Evolutionary conservation across 1,284 basidiomycete species (phyloP).

Genomic region (Puccinia novopanici): DNA sequence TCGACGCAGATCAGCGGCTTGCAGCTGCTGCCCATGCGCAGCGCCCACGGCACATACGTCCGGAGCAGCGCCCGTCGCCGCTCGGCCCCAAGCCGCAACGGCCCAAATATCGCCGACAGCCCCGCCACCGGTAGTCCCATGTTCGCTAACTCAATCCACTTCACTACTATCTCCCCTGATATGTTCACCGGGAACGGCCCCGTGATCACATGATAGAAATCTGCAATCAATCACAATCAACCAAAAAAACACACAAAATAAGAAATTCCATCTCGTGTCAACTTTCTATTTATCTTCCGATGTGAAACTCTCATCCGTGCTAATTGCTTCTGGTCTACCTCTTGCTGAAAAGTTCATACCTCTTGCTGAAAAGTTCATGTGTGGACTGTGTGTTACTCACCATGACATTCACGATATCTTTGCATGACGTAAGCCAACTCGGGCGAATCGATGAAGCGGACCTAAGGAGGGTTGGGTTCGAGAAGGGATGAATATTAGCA

Average conservation of each 20-base stretch:
- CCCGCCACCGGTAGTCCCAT: slow-evolving; percentile 85
- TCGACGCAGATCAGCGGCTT: slow-evolving; percentile 83
- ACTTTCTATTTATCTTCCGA: neutral
- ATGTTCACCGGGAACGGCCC: slow-evolving; percentile 79
- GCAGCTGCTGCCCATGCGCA: slow-evolving; percentile 73
- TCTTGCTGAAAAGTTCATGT: too few species aligned
- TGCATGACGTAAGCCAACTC: slow-evolving; percentile 92
- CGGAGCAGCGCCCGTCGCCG: slow-evolving; percentile 68
- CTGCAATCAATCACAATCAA: slow-evolving; percentile 56
- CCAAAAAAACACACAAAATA: neutral
- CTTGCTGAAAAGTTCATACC: too few species aligned
- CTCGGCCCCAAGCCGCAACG: slow-evolving; percentile 60
- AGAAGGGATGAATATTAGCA: slow-evolving; percentile 37
- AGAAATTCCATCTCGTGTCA: neutral
- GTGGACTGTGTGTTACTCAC: neutral
- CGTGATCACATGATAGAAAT: slow-evolving; percentile 89
- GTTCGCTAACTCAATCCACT: slow-evolving; percentile 92
- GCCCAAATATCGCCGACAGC: slow-evolving; percentile 75
- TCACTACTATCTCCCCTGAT: slow-evolving; percentile 90
- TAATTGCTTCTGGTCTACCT: too few species aligned
- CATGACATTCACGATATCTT: slow-evolving; percentile 92
- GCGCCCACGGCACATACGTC: slow-evolving; percentile 88
- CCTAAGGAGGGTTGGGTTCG: slow-evolving; percentile 63
- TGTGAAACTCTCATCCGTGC: neutral
- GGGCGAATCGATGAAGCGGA: slow-evolving; percentile 88